Percentiles rank a stretch among this genome's conserved stretches.
These are phyloP conservation scores for Sanguinoderma infundibulare DNA, from an alignment of 1,284 basidiomycete genomes.

Conservation along the genomic window DNA sequence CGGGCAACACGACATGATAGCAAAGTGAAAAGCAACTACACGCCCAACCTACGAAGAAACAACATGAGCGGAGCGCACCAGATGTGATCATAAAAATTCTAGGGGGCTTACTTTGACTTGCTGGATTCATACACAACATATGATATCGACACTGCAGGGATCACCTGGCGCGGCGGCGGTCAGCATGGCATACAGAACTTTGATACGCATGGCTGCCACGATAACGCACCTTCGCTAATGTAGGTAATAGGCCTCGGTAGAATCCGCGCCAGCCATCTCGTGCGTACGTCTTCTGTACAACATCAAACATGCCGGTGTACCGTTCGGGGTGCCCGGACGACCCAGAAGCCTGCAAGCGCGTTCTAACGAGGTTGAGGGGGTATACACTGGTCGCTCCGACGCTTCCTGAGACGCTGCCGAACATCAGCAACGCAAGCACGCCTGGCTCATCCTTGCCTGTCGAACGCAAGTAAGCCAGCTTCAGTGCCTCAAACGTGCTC, in stretches of 20 bases:
- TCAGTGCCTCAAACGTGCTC: constrained; percentile 93
- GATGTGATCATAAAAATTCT: background rate
- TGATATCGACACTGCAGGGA: constrained; percentile 93
- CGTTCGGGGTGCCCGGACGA: constrained; percentile 89
- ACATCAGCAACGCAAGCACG: constrained; percentile 81
- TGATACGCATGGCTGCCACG: constrained; percentile 21
- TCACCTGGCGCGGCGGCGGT: constrained; percentile 57
- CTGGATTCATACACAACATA: constrained; percentile 90
- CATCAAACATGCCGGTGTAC: constrained; percentile 91
- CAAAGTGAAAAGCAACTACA: constrained; percentile 41
- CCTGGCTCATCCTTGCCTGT: constrained; percentile 85
- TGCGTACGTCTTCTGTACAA: constrained; percentile 79
- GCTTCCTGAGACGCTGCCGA: constrained; percentile 88
- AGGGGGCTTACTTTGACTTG: constrained; percentile 66
- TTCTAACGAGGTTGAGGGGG: constrained; percentile 92
- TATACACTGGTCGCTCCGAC: constrained; percentile 94
- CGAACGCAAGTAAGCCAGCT: constrained; percentile 81
- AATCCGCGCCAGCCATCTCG: constrained; percentile 94
- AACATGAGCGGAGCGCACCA: constrained; percentile 7
- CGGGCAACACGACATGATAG: constrained; percentile 28
- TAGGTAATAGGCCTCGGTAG: constrained; percentile 92
- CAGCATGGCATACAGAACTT: constrained; percentile 5
- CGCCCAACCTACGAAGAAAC: constrained; percentile 44
- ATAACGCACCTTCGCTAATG: constrained; percentile 79
- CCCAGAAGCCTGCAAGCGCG: constrained; percentile 94